Percentiles rank a stretch among this genome's conserved stretches.
Conservation (phyloP, 805 yeast species). For the Saturnispora diversa region DNA sequence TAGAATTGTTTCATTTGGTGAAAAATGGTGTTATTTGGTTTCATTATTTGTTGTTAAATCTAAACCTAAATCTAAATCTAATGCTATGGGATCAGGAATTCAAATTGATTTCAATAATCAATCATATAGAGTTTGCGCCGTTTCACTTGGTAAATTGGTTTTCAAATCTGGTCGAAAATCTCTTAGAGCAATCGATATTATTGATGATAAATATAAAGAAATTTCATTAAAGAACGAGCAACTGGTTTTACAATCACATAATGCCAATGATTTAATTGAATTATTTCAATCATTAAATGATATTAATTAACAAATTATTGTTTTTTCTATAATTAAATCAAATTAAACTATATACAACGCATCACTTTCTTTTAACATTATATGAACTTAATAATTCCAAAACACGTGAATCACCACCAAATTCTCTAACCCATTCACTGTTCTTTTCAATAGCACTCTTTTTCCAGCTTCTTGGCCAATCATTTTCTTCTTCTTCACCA, state of each 20-base stretch:
- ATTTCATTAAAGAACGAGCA: constrained; percentile 1
- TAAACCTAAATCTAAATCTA: no score
- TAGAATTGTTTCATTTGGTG: constrained; percentile 72
- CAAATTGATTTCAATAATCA: not conserved
- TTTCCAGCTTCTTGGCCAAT: constrained; percentile 87
- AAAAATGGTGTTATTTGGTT: constrained; percentile 73
- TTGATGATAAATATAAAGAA: not conserved
- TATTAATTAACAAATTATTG: not conserved
- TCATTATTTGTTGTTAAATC: constrained; percentile 45
- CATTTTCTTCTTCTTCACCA: constrained; percentile 59
- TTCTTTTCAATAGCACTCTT: constrained; percentile 59
- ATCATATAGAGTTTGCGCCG: constrained; percentile 33
- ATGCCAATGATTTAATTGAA: not conserved
- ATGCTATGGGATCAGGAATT: no score
- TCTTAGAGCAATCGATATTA: constrained; percentile 41
- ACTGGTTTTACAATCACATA: not conserved
- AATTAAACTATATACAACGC: not conserved
- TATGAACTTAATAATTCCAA: constrained; percentile 43
- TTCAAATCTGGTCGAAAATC: constrained; percentile 74
- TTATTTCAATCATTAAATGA: constrained; percentile 2
- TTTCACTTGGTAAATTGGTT: constrained; percentile 70
- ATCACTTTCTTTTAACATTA: constrained; percentile 9
- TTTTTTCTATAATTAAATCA: no score
- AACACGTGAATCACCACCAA: constrained; percentile 63
- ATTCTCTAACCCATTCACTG: constrained; percentile 84